A percentile compares a stretch with the other conserved stretches of the same genome.
phyloP scores from a whole-genome alignment of 306 rosid genomes.

The Prinsepia uniflora region DNA sequence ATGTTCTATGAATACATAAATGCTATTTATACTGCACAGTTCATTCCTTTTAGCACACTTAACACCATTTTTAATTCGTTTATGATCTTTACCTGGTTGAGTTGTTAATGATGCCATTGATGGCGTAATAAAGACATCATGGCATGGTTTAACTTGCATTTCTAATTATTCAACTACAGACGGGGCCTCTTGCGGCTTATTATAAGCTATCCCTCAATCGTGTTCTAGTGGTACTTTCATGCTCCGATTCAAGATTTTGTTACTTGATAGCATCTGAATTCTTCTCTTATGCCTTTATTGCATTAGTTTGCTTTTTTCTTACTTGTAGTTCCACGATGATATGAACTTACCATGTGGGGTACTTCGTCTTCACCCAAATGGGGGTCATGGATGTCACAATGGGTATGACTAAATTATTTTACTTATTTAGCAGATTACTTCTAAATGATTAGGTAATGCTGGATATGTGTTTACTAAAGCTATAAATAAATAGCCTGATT shows the following conservation, averaged over 20 bases:
- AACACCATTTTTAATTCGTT: background rate
- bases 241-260: background rate
- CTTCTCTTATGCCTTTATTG: background rate
- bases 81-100: background rate
- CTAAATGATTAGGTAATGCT: background rate
- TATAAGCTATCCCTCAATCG: constrained; percentile 93
- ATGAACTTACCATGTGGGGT: constrained; percentile 88
- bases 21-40: background rate
- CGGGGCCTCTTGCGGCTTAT: constrained; percentile 91
- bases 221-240: constrained; percentile 68
- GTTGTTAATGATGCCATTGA: background rate
- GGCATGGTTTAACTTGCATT: background rate
- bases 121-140: background rate
- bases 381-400: constrained; percentile 84
- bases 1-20: background rate
- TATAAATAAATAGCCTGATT: background rate
- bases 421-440: background rate
- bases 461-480: background rate
- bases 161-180: constrained; percentile 43
- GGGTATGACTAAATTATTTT: constrained; percentile 41
- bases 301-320: constrained; percentile 14
- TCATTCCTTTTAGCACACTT: constrained; percentile 2
- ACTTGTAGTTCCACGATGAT: constrained; percentile 79
- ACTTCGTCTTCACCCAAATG: constrained; percentile 73
- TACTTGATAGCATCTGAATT: background rate